These are phyloP conservation scores for Salix caprea DNA, from an alignment of 345 rosid species.

Conservation along the genomic window DNA sequence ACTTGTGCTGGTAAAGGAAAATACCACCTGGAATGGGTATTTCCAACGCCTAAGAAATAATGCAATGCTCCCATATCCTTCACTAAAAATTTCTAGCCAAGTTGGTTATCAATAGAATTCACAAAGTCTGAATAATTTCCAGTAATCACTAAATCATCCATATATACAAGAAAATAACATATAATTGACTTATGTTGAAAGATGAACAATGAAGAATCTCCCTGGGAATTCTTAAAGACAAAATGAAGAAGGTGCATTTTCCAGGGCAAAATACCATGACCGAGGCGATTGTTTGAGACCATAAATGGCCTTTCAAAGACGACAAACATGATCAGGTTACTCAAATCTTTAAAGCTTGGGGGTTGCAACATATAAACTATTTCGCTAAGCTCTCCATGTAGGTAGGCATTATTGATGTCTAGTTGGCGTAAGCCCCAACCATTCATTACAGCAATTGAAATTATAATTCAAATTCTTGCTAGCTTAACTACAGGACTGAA, in stretches of 20 bases:
- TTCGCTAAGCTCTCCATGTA: not conserved
- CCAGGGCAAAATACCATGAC: not conserved
- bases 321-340: not conserved
- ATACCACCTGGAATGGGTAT: not conserved
- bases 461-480: not conserved
- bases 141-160: not conserved
- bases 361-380: not conserved
- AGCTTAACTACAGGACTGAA: not conserved
- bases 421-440: not conserved
- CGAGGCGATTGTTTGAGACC: not conserved
- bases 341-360: not conserved
- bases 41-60: not conserved
- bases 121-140: not conserved
- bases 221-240: not conserved
- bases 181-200: too few species aligned
- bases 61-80: not conserved
- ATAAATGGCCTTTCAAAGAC: not conserved
- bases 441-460: not conserved
- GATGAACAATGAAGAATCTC: too few species aligned
- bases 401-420: not conserved
- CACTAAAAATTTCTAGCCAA: not conserved
- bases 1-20: not conserved
- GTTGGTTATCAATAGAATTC: not conserved
- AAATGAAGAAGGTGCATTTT: not conserved
- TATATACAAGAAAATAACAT: too few species aligned